Evolutionary conservation across 108 stramenopile genomes (phyloP).

Genomic region (Nannochloropsis gaditana): DNA sequence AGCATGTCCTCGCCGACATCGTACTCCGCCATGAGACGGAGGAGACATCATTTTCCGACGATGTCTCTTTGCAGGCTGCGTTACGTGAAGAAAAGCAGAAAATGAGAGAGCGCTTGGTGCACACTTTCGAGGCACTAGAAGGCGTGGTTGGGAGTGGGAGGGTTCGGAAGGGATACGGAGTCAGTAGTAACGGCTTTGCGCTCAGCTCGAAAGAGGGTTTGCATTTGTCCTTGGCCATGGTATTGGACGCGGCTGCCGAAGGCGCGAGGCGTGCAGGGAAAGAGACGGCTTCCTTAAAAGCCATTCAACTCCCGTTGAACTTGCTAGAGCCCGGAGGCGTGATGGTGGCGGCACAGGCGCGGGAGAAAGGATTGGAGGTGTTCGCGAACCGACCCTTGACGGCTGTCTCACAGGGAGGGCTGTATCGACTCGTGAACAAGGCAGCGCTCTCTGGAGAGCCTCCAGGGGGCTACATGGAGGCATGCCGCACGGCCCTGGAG

Average conservation of each 20-base stretch:
- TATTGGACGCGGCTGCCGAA: constrained; percentile 28
- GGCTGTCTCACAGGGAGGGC: constrained; percentile 28
- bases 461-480: constrained; percentile 45
- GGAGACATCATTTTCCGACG: not conserved
- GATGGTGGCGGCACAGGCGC: constrained; percentile 22
- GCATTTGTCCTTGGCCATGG: constrained; percentile 40
- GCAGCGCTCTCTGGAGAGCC: constrained; percentile 30
- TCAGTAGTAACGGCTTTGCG: constrained; percentile 36
- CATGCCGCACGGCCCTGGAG: constrained; percentile 37
- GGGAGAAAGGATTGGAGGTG: constrained; percentile 19
- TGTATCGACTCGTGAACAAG: constrained; percentile 33
- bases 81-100: constrained; percentile 23
- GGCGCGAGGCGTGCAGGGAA: constrained; percentile 32
- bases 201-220: constrained; percentile 25
- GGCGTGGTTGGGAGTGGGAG: constrained; percentile 6
- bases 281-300: constrained; percentile 28
- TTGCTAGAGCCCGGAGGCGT: constrained; percentile 34
- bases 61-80: not conserved
- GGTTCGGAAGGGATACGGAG: constrained; percentile 31
- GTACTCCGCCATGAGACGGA: constrained; percentile 23
- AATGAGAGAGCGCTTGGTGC: constrained; percentile 28
- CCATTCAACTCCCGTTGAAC: constrained; percentile 39
- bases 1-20: constrained; percentile 35
- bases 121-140: constrained; percentile 39
- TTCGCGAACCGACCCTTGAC: constrained; percentile 35